Evolutionary conservation across 2,329 filamentous ascomycete genomes (phyloP).

Genomic region (Mycosphaerella sp.): DNA sequence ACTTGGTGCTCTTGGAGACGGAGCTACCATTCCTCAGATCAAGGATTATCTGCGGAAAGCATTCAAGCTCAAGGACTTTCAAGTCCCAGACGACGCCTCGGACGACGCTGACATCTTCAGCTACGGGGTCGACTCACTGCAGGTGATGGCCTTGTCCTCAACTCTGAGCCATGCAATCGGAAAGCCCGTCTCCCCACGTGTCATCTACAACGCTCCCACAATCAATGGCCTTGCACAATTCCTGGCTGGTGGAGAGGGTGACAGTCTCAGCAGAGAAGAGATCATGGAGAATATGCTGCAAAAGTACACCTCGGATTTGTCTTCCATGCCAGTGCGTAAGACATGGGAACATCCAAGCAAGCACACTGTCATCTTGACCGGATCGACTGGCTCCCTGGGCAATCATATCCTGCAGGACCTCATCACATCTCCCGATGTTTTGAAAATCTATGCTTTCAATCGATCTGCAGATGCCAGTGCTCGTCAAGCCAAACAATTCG

Average conservation of each 20-base stretch:
- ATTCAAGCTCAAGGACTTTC: constrained; percentile 16
- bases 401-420: constrained; percentile 32
- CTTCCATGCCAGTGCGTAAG: constrained; percentile 2
- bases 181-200: constrained; percentile 26
- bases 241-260: constrained; percentile 11
- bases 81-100: constrained; percentile 15
- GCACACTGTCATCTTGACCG: constrained; percentile 33
- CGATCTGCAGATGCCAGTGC: constrained; percentile 22
- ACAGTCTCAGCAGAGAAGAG: constrained; percentile 17
- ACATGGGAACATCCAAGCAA: constrained; percentile 7
- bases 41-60: constrained; percentile 16
- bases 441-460: constrained; percentile 32
- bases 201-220: constrained; percentile 33
- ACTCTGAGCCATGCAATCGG: constrained; percentile 24
- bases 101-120: constrained; percentile 33
- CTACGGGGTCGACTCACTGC: constrained; percentile 34
- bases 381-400: constrained; percentile 35
- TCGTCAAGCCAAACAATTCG: constrained; percentile 24
- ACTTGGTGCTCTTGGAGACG: constrained; percentile 6
- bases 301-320: constrained; percentile 28
- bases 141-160: constrained; percentile 28
- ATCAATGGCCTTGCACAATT: constrained; percentile 25
- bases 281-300: constrained; percentile 29
- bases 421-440: constrained; percentile 24
- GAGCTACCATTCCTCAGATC: constrained; percentile 19